Evolutionary conservation across 2,329 filamentous ascomycete genomes (phyloP), one percentile per base, ranked within the genome.

Genomic region (Alternaria gansuensis): DNA sequence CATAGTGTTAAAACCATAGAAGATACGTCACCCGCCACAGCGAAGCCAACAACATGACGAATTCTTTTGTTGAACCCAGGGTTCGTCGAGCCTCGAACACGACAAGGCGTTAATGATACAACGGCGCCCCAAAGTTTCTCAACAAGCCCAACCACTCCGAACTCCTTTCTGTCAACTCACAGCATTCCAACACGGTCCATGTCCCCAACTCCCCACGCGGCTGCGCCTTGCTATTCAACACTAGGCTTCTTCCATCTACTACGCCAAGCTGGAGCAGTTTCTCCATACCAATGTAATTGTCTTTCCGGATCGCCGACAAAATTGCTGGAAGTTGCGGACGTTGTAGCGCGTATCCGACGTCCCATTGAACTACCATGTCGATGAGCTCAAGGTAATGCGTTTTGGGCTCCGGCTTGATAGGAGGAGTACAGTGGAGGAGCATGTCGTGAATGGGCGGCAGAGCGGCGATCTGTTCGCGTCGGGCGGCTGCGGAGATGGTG

Each of bases 171-270:
- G 62, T 68, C n/a, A 48, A 61, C 36, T 67, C 64, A 40, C 62
- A 65, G 41, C 64, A 67, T 46, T 67, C 64, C 7, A 69, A 33
- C n/a, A 66, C 57, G 6, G 64, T 66, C 60, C 66, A 66, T 29
- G 57, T 37, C 2, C 58, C 60, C 11, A 55, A 26, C 29, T 69
- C 66, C 13, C 66, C 64, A 31, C 46, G 45, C 3, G 63, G 58
- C n/a, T 60, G 51, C 33, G 64, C 66, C 36, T 57, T 69, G 29
- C 61, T 66, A 31, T 69, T 69, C 45, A 69, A 26, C 2, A 60
- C 61, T 26, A 67, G 43, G 9, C 48, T 63, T 44, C 57, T 60
- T 3, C 66, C 60, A 39, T 62, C 44, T 13, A 67, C 33, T 4
- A 69, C 43, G 14, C 56, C 59, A 14, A 61, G 36, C 23, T 62